phyloP scores from a whole-genome alignment of 192 early-diverging fungal species.

The Lobulomyces angularis region DNA sequence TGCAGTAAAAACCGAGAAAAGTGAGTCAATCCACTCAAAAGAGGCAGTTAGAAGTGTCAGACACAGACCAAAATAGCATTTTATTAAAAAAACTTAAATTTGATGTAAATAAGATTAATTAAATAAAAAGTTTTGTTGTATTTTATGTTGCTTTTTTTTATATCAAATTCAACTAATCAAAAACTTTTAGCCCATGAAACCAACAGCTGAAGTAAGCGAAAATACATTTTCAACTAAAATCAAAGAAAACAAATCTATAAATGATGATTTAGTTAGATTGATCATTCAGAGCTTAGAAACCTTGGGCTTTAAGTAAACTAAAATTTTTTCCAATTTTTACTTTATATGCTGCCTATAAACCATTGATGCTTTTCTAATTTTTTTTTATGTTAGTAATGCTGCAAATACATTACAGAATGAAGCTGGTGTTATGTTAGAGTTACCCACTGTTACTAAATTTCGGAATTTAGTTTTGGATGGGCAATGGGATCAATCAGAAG shows the following conservation, averaged over 20 bases:
- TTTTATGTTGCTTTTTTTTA: too few species aligned
- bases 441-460: conserved; percentile 53
- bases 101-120: too few species aligned
- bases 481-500: conserved; percentile 42
- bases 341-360: neutral
- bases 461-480: conserved; percentile 61
- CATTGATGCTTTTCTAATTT: neutral
- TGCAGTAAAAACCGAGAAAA: too few species aligned
- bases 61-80: too few species aligned
- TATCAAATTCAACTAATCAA: too few species aligned
- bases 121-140: too few species aligned
- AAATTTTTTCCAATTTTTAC: conserved; percentile 2
- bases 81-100: too few species aligned
- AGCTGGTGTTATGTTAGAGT: conserved; percentile 67
- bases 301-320: conserved; percentile 60
- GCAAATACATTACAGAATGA: conserved; percentile 61
- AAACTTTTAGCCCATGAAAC: too few species aligned
- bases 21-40: too few species aligned
- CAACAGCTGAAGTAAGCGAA: too few species aligned
- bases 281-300: conserved; percentile 77
- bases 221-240: too few species aligned
- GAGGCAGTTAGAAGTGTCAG: too few species aligned
- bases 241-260: conserved; percentile 10
- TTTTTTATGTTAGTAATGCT: conserved; percentile 36
- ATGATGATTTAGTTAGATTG: conserved; percentile 73